Percentiles rank a stretch among this genome's conserved stretches.
These are phyloP conservation scores for Amaranthus tricolor DNA, from an alignment of 179 eudicot genomes.

Conservation along the genomic window DNA sequence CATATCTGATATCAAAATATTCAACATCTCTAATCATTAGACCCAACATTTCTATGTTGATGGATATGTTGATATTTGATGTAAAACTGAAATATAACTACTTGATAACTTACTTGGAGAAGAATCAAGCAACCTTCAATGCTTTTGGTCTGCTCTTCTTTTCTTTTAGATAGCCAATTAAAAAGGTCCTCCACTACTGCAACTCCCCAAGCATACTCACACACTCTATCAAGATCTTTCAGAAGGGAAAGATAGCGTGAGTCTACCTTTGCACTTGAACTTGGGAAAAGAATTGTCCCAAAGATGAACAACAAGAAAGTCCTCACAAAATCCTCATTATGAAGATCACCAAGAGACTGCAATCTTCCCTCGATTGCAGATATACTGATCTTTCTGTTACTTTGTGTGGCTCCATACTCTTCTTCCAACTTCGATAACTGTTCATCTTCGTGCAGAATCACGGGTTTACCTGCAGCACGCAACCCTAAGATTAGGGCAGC, in stretches of 20 bases:
- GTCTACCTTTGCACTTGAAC: slow-evolving; percentile 49
- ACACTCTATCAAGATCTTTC: slow-evolving; percentile 36
- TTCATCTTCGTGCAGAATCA: slow-evolving; percentile 29
- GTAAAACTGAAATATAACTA: background rate
- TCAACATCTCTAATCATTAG: background rate
- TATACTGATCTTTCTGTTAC: slow-evolving; percentile 37
- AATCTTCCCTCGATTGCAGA: slow-evolving; percentile 45
- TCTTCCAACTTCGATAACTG: slow-evolving; percentile 42
- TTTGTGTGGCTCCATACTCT: slow-evolving; percentile 48
- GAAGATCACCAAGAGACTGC: slow-evolving; percentile 39
- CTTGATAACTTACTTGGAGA: slow-evolving; percentile 55
- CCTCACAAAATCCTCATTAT: slow-evolving; percentile 49
- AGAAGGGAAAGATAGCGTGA: slow-evolving; percentile 53
- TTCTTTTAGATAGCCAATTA: slow-evolving; percentile 40
- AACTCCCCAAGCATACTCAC: slow-evolving; percentile 55
- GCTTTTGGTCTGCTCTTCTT: slow-evolving; percentile 37
- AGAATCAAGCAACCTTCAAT: slow-evolving; percentile 67
- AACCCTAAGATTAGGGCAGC: slow-evolving; percentile 59
- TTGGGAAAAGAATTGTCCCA: slow-evolving; percentile 55
- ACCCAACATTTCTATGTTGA: background rate
- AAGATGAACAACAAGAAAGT: slow-evolving; percentile 49
- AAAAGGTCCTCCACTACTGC: slow-evolving; percentile 56
- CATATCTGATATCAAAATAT: slow-evolving; percentile 43
- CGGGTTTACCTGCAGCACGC: slow-evolving; percentile 43
- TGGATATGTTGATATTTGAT: background rate